Percentiles rank a stretch among this genome's conserved stretches.
These are phyloP conservation scores for Talaromyces piceae DNA, from an alignment of 2,329 filamentous ascomycete genomes.

Conservation along the genomic window DNA sequence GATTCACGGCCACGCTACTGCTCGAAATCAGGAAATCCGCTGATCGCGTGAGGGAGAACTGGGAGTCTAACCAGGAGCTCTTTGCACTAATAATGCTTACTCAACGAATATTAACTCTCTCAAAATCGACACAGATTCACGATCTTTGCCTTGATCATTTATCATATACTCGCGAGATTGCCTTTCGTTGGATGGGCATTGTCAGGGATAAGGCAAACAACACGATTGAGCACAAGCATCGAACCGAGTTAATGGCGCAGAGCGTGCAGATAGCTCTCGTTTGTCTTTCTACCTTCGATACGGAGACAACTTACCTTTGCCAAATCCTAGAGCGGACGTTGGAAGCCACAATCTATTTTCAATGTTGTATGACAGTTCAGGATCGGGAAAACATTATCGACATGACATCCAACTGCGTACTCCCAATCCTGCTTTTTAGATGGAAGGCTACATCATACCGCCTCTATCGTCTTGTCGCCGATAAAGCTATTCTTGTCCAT, in stretches of 20 bases:
- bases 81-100: not conserved
- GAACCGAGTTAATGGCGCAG: slow-evolving; percentile 1
- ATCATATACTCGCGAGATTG: not conserved
- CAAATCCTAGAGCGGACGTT: not conserved
- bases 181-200: not conserved
- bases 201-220: slow-evolving; percentile 2
- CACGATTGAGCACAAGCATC: slow-evolving; percentile 1
- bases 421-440: slow-evolving; percentile 1
- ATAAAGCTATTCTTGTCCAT: not conserved
- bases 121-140: not conserved
- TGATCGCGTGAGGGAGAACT: not conserved
- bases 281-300: slow-evolving; percentile 1
- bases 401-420: not conserved
- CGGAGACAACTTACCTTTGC: not conserved
- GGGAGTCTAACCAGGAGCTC: slow-evolving; percentile 4
- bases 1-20: not conserved
- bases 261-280: slow-evolving; percentile 1
- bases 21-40: slow-evolving; percentile 2
- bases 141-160: slow-evolving; percentile 1
- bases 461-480: not conserved
- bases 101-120: not conserved
- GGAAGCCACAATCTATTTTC: not conserved
- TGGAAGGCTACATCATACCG: slow-evolving; percentile 3
- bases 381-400: slow-evolving; percentile 1
- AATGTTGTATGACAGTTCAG: slow-evolving; percentile 6